Percentiles rank a stretch among this genome's conserved stretches.
Conservation (phyloP, 805 yeast species). For the Debaryomyces tyrocola region DNA sequence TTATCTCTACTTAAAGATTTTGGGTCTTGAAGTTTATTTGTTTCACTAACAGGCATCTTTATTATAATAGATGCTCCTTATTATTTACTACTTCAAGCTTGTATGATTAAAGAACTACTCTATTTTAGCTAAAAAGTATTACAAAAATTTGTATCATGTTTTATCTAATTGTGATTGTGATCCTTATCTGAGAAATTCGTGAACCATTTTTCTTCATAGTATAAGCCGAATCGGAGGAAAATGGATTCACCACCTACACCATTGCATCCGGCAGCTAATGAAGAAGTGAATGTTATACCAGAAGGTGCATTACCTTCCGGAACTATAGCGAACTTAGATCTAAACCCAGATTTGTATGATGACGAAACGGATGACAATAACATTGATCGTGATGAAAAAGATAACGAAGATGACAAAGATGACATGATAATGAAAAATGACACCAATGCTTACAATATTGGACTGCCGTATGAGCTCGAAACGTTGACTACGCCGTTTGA, state of each 20-base stretch:
- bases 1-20: not conserved
- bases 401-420: slow-evolving; percentile 3
- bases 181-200: slow-evolving; percentile 2
- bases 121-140: not conserved
- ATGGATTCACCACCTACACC: slow-evolving; percentile 34
- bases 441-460: not conserved
- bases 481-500: slow-evolving; percentile 31
- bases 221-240: slow-evolving; percentile 4
- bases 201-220: not conserved
- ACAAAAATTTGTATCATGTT: not conserved
- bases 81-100: not conserved
- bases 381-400: not conserved
- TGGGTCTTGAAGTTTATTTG: not conserved
- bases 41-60: slow-evolving; percentile 3
- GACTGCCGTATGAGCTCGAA: not conserved
- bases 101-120: not conserved
- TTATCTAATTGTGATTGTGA: not conserved
- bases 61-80: not conserved
- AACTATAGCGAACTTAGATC: slow-evolving; percentile 27
- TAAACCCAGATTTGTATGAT: slow-evolving; percentile 41
- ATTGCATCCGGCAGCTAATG: slow-evolving; percentile 33
- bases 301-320: slow-evolving; percentile 18
- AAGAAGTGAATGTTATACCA: slow-evolving; percentile 30
- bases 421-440: not conserved
- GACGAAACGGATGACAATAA: slow-evolving; percentile 14